Evolutionary conservation across 352 stramenopile species (phyloP), one percentile per base, ranked within the genome.

Genomic region (Globisporangium viniferum): DNA sequence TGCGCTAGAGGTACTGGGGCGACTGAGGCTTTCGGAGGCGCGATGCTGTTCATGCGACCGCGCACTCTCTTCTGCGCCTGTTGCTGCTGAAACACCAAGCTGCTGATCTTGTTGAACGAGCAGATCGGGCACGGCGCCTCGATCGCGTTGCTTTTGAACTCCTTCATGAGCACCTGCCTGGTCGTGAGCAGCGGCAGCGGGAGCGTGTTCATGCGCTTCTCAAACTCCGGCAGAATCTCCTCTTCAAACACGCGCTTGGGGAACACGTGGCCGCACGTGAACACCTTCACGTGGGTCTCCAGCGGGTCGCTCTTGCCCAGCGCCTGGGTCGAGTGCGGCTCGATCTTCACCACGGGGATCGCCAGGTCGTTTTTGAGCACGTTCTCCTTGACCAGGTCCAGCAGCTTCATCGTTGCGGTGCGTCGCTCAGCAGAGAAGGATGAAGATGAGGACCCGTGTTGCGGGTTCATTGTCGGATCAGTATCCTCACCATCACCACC

Each of bases 211-310:
- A 96, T 86, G 22, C 84, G 82, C 73, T 88, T 93, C 44, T 94
- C 88, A 60, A 96, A 96, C 66, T 92, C 82, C 10, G 78, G 76
- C 20, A 94, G 55, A 14, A 96, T 78, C 41, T 96, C 88, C 63
- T 96, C 88, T 58, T 96, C 86, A 55, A 92, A 94, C 55, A 96
- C 77, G 35, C 88, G 85, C 75, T 94, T 94, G 10, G 88, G 85
- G 62, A 93, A 96, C 22, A 93, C 68, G 61, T 96, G 88, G 14
- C 84, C 82, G 44, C 88, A 96, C 14, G 86, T 90, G 63, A 96
- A 96, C 2, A 79, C 88, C 72, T 94, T 93, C 20, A 89, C 86
- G 65, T 96, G 88, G 15, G 88, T 96, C 67, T 96, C 88, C 8
- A 96, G 73, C 29, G 88, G 88, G 29, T 96, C 88, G 41, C 83